phyloP scores from a whole-genome alignment of 2,329 filamentous ascomycete species.

The Colletotrichum sp. region DNA sequence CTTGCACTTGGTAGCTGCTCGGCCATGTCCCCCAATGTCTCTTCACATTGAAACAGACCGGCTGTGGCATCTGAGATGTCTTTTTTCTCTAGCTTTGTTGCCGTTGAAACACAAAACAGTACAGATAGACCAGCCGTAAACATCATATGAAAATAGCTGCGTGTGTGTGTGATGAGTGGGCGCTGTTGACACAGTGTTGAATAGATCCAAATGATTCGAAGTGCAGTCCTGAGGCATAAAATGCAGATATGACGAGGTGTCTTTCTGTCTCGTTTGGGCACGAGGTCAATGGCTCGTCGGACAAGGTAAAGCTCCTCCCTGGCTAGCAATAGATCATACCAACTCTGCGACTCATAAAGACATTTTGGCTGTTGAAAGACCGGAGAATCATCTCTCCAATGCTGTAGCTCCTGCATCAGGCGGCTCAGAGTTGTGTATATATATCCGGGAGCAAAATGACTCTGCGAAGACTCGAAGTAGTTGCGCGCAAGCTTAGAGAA shows the following conservation, averaged over 20 bases:
- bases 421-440: slow-evolving; percentile 30
- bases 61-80: not conserved
- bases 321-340: slow-evolving; percentile 46
- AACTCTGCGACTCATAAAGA: slow-evolving; percentile 48
- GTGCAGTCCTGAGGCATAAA: slow-evolving; percentile 39
- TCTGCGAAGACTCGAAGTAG: not conserved
- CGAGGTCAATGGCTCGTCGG: slow-evolving; percentile 43
- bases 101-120: slow-evolving; percentile 31
- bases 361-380: slow-evolving; percentile 35
- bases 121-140: slow-evolving; percentile 48
- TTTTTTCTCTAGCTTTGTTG: not conserved
- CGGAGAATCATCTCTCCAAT: slow-evolving; percentile 39
- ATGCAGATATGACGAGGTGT: slow-evolving; percentile 35
- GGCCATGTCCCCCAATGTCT: slow-evolving; percentile 28
- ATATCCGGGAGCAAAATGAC: slow-evolving; percentile 21
- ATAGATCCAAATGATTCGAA: slow-evolving; percentile 42
- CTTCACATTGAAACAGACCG: slow-evolving; percentile 23
- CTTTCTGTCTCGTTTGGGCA: slow-evolving; percentile 35
- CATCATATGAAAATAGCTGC: slow-evolving; percentile 54
- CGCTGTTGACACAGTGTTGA: slow-evolving; percentile 34
- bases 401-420: slow-evolving; percentile 36
- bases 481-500: slow-evolving; percentile 26
- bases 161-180: slow-evolving; percentile 44
- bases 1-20: slow-evolving; percentile 29
- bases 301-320: slow-evolving; percentile 45